Base-by-base conservation (phyloP, 192 early-diverging fungal genomes). In the Thoreauomyces humboldtii region DNA sequence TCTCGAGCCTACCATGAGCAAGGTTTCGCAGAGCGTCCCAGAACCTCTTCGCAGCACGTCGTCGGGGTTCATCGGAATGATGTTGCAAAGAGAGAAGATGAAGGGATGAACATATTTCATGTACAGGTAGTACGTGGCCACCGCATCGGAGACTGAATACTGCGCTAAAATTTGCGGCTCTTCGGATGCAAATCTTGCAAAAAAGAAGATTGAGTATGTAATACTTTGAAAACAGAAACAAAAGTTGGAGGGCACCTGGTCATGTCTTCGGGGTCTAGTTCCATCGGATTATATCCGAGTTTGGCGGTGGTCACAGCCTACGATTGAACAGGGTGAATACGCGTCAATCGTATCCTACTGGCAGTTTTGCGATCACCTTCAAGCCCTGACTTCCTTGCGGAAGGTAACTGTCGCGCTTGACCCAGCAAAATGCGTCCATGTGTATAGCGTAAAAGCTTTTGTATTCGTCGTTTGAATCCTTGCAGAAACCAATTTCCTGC, bases 41-140 rank as follows among this genome's bases (percentile, higher is more conserved):
- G 90, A 90, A 5, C 97, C 97, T 75, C 93, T 91, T 51, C 97
- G 85, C 63, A 98, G 74, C 46, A 99, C 93, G 52, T 99, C 97
- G 73, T 99, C 97, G 0, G 94, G 94, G 42, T 91, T 90, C 69
- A 98, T 87, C 0, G 97, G 97, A 67, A 99, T 98, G 67, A 99
- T 95, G 66, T 95, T 99, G 79, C 97, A 98, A 22, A 99, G 84
- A n/a, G 97, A 99, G 66, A 98, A 99, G 38, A 96, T 93, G 65
- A 99, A 99, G 28, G 95, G 95, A 72, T 99, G 90, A 28, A 99
- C 94, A 73, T 99, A 96, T 74, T 98, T 96, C 94, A 98, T 99
- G 67, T 98, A 99, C 7, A 99, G 75, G 54, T 99, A 99, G 71
- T 97, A 99, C 0, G 97, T 99, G 0, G 97, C 97, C 7, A 99